phyloP scores from a whole-genome alignment of 257 asterid species.

The Solanum sparsipilum region DNA sequence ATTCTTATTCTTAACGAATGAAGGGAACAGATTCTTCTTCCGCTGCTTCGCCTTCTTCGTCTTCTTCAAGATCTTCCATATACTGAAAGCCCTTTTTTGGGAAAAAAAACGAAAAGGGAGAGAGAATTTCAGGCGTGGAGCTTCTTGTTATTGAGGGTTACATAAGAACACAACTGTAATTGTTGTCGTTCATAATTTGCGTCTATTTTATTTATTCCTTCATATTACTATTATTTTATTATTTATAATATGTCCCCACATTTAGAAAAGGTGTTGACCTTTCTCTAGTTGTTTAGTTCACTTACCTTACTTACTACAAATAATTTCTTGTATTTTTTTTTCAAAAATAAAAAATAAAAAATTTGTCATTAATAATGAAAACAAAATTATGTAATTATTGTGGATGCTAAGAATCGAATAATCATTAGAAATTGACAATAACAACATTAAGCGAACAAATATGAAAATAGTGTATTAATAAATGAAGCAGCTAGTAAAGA shows the following conservation, averaged over 20 bases:
- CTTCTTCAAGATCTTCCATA: neutral
- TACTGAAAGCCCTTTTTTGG: neutral
- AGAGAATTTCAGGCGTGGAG: neutral
- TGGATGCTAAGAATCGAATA: neutral
- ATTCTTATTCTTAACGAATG: neutral
- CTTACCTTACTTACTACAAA: neutral
- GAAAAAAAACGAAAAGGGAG: neutral
- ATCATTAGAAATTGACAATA: neutral
- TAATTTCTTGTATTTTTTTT: neutral
- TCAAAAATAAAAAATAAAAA: too few species aligned
- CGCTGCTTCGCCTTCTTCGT: neutral
- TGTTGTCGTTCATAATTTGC: neutral
- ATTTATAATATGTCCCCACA: neutral
- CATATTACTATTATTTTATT: neutral
- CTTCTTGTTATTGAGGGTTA: neutral
- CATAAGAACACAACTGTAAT: neutral
- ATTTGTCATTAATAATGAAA: neutral
- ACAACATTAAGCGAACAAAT: neutral
- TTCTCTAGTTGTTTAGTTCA: neutral
- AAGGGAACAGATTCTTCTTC: neutral
- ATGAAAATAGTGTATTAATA: neutral
- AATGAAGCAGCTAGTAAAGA: neutral
- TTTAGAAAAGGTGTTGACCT: neutral
- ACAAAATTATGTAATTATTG: neutral
- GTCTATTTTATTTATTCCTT: neutral